Base-by-base conservation (phyloP, 805 yeast species). In the Cyberlindnera americana region DNA sequence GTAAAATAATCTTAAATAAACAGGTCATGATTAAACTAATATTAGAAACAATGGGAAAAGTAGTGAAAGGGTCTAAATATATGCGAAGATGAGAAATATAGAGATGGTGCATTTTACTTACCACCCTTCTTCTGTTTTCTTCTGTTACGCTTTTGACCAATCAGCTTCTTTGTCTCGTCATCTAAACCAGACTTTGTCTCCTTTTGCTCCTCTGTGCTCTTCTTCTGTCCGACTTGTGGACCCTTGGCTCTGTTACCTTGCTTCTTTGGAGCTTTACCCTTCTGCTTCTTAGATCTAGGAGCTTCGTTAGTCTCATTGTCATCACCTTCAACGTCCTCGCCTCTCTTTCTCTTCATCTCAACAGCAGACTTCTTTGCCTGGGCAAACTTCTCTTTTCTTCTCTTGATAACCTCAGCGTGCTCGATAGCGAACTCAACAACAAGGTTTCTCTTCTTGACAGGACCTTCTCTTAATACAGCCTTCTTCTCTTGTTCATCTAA, bases 341-440 rank as follows among this genome's bases (percentile, higher is more conserved):
- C 52, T 41, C 52, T 53, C 42, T 51, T 52, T 40, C 58, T 59
- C 39, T 51, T 50, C 40, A 47, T 60, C 6, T 46, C 52, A 9
- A 19, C 40, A 11, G 61, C 58, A 17, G 53, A 41, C 25, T 64
- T 67, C 48, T 64, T 65, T 14, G 75, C 65, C 35, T 61, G 62
- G 54, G 61, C 60, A 25, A 75, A 73, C 53, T 72, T 79, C 37
- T 89, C 96, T 46, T 77, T 75, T 69, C 97, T 82, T 65, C 97
- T 83, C 66, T 85, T 86, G 29, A 93, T 82, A 41, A 93, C 96
- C 57, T 85, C 84, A 22, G 97, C 95, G 60, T 93, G 89, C 60
- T 93, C 99, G 54, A 93, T 74, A 6, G 99, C 97, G 69, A 93
- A 93, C 61, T 93, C 99, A 23, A 79, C 98, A 54, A 91, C 86